Conservation (phyloP, 2,329 filamentous ascomycete species). For the Knoxdaviesia capensis region DNA sequence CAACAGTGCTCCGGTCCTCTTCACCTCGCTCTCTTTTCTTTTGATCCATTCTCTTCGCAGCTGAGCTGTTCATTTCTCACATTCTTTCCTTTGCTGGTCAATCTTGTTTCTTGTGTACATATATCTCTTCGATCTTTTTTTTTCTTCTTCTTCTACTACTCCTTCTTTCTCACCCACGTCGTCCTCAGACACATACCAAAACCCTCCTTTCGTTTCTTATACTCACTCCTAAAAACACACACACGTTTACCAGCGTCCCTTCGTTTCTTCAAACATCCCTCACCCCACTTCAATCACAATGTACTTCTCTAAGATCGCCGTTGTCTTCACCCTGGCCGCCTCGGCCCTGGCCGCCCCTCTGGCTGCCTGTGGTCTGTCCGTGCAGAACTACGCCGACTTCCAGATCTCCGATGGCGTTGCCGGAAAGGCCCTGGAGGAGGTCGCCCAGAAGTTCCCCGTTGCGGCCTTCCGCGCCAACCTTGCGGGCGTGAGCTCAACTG, state of each 20-base stretch:
- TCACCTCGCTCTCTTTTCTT: constrained; percentile 1
- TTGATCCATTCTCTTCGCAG: constrained; percentile 1
- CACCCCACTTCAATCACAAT: constrained; percentile 9
- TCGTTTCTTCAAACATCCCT: background rate
- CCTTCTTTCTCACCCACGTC: too few relatives aligned
- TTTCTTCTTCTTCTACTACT: background rate
- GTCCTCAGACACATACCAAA: too few relatives aligned
- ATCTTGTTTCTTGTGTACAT: constrained; percentile 1
- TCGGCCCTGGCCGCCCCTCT: constrained; percentile 12
- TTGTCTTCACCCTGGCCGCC: constrained; percentile 16
- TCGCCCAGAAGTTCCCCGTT: constrained; percentile 31
- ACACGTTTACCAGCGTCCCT: background rate
- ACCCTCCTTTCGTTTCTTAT: background rate
- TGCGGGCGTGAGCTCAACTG: constrained; percentile 21
- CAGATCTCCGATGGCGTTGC: constrained; percentile 28
- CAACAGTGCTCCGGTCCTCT: background rate
- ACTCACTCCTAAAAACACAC: background rate
- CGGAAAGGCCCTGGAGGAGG: constrained; percentile 31
- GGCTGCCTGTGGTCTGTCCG: constrained; percentile 11
- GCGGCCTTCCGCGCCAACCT: constrained; percentile 16
- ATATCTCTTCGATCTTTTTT: constrained; percentile 1
- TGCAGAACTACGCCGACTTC: constrained; percentile 18
- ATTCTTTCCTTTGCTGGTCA: constrained; percentile 4
- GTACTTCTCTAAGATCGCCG: constrained; percentile 16
- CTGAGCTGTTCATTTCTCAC: constrained; percentile 4